Evolutionary conservation across 208 protist genomes (phyloP).

Genomic region (Blastocrithidia nonstop): DNA sequence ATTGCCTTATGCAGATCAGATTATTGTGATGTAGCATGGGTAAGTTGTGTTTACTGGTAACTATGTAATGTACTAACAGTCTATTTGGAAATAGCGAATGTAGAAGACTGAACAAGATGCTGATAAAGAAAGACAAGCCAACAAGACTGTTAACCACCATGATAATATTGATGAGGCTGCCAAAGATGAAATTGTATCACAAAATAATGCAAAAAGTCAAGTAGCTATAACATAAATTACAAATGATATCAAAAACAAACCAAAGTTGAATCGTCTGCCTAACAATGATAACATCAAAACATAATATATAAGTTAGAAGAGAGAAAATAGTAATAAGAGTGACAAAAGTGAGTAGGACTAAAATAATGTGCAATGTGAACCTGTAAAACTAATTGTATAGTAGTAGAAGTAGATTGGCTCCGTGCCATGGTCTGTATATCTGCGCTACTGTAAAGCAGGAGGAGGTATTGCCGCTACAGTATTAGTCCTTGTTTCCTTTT

Average conservation of each 20-base stretch:
- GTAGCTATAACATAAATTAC: neutral
- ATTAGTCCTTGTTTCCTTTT: constrained; percentile 11
- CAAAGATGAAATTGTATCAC: neutral
- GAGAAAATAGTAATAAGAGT: neutral
- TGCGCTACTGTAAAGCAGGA: constrained; percentile 16
- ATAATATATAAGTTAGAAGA: neutral
- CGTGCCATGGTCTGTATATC: constrained; percentile 31
- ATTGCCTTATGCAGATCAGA: constrained; percentile 44
- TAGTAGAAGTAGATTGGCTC: constrained; percentile 52
- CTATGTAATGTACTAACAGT: constrained; percentile 14
- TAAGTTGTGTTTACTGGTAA: constrained; percentile 25
- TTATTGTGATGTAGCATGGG: constrained; percentile 65
- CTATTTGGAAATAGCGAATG: constrained; percentile 6
- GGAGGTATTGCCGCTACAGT: constrained; percentile 12
- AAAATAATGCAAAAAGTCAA: neutral
- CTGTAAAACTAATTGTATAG: constrained; percentile 16
- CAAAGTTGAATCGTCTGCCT: neutral
- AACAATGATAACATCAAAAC: neutral
- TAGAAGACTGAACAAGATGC: neutral
- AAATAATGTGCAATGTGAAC: constrained; percentile 1
- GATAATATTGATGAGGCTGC: neutral
- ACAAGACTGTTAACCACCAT: neutral
- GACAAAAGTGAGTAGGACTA: neutral
- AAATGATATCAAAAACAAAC: neutral
- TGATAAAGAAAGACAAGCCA: neutral